These are phyloP conservation scores for Penicillium lividum DNA, from an alignment of 495 filamentous ascomycete genomes.

Conservation along the genomic window DNA sequence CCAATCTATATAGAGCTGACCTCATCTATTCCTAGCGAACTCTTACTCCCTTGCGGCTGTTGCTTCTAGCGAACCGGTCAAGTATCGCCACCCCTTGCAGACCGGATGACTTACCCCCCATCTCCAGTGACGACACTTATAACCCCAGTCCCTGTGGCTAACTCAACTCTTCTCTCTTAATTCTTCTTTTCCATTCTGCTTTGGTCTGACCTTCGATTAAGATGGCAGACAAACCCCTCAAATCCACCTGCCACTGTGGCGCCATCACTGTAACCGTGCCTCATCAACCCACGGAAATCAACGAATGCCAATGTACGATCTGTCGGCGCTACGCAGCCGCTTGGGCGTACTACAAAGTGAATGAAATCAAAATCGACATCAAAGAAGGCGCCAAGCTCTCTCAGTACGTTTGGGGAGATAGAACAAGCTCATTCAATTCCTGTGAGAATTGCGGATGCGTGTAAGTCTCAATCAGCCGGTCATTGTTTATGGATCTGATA, in stretches of 20 bases:
- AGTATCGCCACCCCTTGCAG: no score
- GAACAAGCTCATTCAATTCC: slow-evolving; percentile 16
- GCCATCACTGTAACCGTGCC: slow-evolving; percentile 17
- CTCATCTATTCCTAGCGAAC: no score
- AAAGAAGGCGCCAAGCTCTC: slow-evolving; percentile 16
- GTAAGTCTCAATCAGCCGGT: slow-evolving; percentile 11
- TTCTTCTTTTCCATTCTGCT: slow-evolving; percentile 14
- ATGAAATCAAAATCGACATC: slow-evolving; percentile 16
- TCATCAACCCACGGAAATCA: slow-evolving; percentile 15
- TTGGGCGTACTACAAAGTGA: slow-evolving; percentile 19
- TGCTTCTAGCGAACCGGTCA: no score
- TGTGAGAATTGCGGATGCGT: slow-evolving; percentile 16
- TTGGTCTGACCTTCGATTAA: slow-evolving; percentile 6
- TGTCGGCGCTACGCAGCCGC: slow-evolving; percentile 20
- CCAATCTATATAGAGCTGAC: no score
- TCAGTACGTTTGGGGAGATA: slow-evolving; percentile 15
- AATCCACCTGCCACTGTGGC: slow-evolving; percentile 17
- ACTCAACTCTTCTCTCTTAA: no score
- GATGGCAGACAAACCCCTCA: slow-evolving; percentile 13
- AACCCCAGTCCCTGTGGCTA: background rate
- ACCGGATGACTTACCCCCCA: no score
- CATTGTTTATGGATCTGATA: slow-evolving; percentile 4
- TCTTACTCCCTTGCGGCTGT: no score
- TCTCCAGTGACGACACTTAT: background rate
- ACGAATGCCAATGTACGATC: slow-evolving; percentile 21